These are phyloP conservation scores for Dictyostelium citrinum DNA, from an alignment of 78 protist species.

Conservation along the genomic window DNA sequence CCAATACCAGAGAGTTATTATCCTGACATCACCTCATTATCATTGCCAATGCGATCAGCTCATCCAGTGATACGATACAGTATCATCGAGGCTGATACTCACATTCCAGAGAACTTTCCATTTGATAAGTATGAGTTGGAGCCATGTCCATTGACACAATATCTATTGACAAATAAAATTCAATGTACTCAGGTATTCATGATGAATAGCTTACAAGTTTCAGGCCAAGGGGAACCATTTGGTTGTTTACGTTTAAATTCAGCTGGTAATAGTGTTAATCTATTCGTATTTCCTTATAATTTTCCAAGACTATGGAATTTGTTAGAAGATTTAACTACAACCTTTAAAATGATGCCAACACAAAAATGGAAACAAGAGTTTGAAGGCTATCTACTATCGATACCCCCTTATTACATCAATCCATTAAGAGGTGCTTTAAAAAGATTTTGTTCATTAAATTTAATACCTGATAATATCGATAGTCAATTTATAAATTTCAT, in stretches of 20 bases:
- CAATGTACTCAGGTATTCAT: constrained; percentile 39
- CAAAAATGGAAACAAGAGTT: constrained; percentile 73
- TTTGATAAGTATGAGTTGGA: constrained; percentile 81
- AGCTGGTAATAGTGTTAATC: constrained; percentile 21
- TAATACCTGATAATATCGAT: constrained; percentile 36
- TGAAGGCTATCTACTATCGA: constrained; percentile 41
- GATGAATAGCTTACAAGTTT: constrained; percentile 6
- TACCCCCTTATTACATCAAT: constrained; percentile 59
- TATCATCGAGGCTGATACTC: constrained; percentile 28
- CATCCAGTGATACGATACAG: constrained; percentile 69
- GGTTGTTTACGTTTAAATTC: constrained; percentile 60
- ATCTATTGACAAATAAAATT: neutral
- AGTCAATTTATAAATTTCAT: constrained; percentile 10
- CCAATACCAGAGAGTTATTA: constrained; percentile 69
- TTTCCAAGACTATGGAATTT: constrained; percentile 38
- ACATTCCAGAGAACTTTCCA: constrained; percentile 72
- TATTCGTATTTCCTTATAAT: constrained; percentile 71
- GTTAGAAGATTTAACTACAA: constrained; percentile 31
- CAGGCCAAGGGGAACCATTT: constrained; percentile 73
- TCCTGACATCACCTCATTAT: constrained; percentile 17
- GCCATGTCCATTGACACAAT: constrained; percentile 43
- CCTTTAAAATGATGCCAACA: constrained; percentile 8
- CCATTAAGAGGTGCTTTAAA: constrained; percentile 52
- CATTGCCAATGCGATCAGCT: constrained; percentile 8
- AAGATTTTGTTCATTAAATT: constrained; percentile 15